Evolutionary conservation across 2,329 filamentous ascomycete species (phyloP), one percentile per base, ranked within the genome.

Genomic region (Penicillium vulpinum): DNA sequence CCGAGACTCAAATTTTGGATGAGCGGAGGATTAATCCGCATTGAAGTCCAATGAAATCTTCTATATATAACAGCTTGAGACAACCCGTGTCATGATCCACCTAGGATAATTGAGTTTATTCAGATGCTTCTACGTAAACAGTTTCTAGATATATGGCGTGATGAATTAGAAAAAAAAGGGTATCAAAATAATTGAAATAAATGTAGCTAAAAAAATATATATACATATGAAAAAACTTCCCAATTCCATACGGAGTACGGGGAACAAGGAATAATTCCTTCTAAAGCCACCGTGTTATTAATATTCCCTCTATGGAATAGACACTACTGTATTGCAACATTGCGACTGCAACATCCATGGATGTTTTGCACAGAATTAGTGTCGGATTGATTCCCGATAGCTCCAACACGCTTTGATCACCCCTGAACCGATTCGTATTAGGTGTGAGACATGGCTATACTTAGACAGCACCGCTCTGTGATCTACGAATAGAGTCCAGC

Each of bases 401-500:
- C 50, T 47, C 51, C 54, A 56, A 52, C 15, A 49, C 50, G 52
- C 56, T 40, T 26, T 56, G 35, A 50, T 33, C 18, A 26, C 43
- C 53, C 56, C 58, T 57, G 56, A 50, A 51, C 58, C 53, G n/a
- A 56, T 56, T 59, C 47, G 52, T 55, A 40, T 60, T 57, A 54
- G 54, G 15, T 29, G 62, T 66, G 61, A 66, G 62, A 66, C 63
- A 66, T 62, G 41, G 41, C 56, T 62, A 55, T 61, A 59, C 45
- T 53, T 54, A 61, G 60, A 51, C 40, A 21, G 29, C 38, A 57
- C 33, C 54, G 44, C 45, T 43, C 31, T 41, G n/a, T 58, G 62
- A 63, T 63, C 61, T 54, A 46, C 61, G 58, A 57, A 61, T 56
- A 53, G 49, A 59, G 61, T 35, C 48, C 43, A 43, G 16, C 22